Base-by-base conservation (phyloP, 805 yeast genomes). In the Pichia ethanolica region DNA sequence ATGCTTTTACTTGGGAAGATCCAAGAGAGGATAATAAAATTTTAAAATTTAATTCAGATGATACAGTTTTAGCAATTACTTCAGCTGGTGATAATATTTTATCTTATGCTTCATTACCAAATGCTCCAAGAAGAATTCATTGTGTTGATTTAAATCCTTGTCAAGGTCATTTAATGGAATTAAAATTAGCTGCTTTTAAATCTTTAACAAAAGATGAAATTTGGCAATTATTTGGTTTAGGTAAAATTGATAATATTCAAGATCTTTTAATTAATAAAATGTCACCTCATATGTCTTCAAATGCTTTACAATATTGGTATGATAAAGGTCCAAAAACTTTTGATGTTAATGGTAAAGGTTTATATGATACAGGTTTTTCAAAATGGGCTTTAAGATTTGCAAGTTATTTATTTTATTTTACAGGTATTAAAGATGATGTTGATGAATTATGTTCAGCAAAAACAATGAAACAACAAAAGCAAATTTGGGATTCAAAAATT, bases 1-100 rank as follows among this genome's bases (percentile, higher is more conserved):
- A 86, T 62, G 90, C 95, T 5, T 86, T 86, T 66, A 86, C 95
- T 7, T 86, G 95, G 95, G 95, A 86, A 66, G 95, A 87, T 62
- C 95, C 95, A 33, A 74, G 84, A 49, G 93, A 85, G 67, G 95
- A 86, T 68, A 77, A 79, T 52, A 73, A 73, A 45, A 82, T 86
- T 49, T 71, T 86, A 56, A 75, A 81, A 41, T 71, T 86, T 58
- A 70, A 72, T 34, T 66, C 79, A 12, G 73, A 75, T 33, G 95
- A 87, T 60, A 83, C 88, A 1, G 86, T 86, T 4, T 72, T 86
- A 56, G 90, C 91, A 26, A 86, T 86, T 49, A 86, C 95, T 5
- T 85, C 91, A 40, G 95, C 95, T 5, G 93, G 93, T 55, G 95
- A 86, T 67, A 86, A 87, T 62, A 72, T 86, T 53, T 71, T 86